A percentile compares a stretch with the other conserved stretches of the same genome.
phyloP scores from a whole-genome alignment of 148 eudicot species.

The Diospyros lotus region DNA sequence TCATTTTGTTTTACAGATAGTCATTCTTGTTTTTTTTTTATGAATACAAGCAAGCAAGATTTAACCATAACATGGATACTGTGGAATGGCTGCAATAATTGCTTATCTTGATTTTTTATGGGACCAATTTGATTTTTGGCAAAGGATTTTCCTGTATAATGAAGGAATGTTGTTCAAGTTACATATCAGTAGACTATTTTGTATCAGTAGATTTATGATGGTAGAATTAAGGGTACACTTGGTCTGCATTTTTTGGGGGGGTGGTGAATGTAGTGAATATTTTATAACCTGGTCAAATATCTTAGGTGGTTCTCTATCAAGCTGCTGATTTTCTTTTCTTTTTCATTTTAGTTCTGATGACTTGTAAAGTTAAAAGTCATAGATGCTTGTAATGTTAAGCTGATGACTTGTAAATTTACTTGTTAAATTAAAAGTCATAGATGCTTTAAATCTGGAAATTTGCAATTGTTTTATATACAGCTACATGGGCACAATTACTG shows the following conservation, averaged over 20 bases:
- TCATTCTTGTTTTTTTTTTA: background rate
- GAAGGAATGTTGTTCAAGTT: background rate
- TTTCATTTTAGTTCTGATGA: background rate
- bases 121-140: background rate
- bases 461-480: slow-evolving; percentile 30
- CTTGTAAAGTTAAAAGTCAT: background rate
- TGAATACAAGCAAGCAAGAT: background rate
- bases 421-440: background rate
- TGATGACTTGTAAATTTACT: background rate
- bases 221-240: background rate
- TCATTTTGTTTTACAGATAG: background rate
- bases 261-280: no score
- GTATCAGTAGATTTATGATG: background rate
- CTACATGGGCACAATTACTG: slow-evolving; percentile 84
- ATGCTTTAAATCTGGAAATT: background rate
- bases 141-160: background rate
- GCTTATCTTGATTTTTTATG: background rate
- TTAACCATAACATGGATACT: background rate
- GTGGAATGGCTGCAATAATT: background rate
- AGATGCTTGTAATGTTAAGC: background rate
- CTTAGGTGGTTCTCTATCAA: background rate
- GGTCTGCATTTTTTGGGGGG: no score
- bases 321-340: background rate
- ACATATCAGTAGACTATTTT: background rate
- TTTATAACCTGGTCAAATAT: no score